Conservation (phyloP, 2,329 filamentous ascomycete genomes). For the Rutstroemia sp. region DNA sequence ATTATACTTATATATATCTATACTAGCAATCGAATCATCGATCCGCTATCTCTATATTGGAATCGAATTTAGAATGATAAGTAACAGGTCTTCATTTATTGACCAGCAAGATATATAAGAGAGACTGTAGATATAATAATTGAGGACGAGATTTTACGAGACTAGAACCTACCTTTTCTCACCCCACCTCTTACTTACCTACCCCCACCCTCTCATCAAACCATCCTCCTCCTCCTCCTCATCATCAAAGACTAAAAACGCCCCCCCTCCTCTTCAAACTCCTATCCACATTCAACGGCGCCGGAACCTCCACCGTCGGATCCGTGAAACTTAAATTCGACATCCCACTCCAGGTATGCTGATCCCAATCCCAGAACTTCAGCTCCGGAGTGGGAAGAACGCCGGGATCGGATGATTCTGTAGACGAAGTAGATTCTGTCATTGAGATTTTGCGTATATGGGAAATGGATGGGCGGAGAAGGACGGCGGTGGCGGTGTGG, state of each 20-base stretch:
- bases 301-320: no score
- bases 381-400: background rate
- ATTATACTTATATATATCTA: no score
- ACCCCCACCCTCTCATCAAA: background rate
- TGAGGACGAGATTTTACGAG: no score
- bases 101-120: no score
- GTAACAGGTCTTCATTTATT: no score
- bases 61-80: no score
- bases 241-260: background rate
- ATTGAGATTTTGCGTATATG: background rate
- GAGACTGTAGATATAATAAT: no score
- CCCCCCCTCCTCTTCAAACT: background rate
- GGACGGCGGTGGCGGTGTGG: background rate
- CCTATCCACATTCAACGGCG: background rate
- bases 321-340: background rate
- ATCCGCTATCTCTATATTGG: no score
- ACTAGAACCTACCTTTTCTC: no score
- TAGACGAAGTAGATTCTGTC: background rate
- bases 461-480: background rate
- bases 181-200: no score
- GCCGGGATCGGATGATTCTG: background rate
- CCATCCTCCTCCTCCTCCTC: background rate
- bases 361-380: background rate
- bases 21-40: no score
- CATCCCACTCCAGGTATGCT: conserved; percentile 1